phyloP scores from a whole-genome alignment of 148 eudicot species.

The Salicornia ramosissima region DNA sequence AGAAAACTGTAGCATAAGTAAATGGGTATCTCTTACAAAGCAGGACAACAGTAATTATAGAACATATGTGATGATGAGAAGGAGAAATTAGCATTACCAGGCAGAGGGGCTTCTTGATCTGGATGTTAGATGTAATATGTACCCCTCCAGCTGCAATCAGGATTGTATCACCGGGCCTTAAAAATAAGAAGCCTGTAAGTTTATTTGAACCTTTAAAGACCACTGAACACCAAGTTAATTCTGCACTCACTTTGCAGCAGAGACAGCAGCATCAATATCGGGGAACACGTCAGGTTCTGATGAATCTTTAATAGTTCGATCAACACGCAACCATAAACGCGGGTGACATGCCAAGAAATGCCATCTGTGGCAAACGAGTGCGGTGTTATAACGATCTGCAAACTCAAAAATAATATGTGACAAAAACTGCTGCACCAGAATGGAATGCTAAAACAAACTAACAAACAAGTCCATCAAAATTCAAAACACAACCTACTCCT shows the following conservation, averaged over 20 bases:
- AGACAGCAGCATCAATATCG: slow-evolving; percentile 70
- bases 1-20: too few species aligned
- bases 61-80: too few species aligned
- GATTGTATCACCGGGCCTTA: slow-evolving; percentile 95
- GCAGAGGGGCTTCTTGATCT: slow-evolving; percentile 83
- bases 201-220: neutral
- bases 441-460: slow-evolving; percentile 10
- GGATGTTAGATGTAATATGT: slow-evolving; percentile 76
- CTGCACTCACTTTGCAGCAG: slow-evolving; percentile 70
- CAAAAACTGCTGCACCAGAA: slow-evolving; percentile 32
- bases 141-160: slow-evolving; percentile 84
- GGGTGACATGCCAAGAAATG: slow-evolving; percentile 94
- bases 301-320: slow-evolving; percentile 50
- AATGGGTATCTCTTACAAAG: neutral
- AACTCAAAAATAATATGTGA: slow-evolving; percentile 61
- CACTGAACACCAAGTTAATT: neutral
- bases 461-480: neutral
- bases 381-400: slow-evolving; percentile 99
- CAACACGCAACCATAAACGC: slow-evolving; percentile 89
- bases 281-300: slow-evolving; percentile 73
- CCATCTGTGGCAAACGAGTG: slow-evolving; percentile 99
- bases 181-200: slow-evolving; percentile 19
- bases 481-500: slow-evolving; percentile 6
- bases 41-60: neutral
- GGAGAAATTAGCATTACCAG: slow-evolving; percentile 44